Evolutionary conservation across 176 grass and related monocot species (phyloP), one percentile per base, ranked within the genome.

Genomic region (Avena sativa): DNA sequence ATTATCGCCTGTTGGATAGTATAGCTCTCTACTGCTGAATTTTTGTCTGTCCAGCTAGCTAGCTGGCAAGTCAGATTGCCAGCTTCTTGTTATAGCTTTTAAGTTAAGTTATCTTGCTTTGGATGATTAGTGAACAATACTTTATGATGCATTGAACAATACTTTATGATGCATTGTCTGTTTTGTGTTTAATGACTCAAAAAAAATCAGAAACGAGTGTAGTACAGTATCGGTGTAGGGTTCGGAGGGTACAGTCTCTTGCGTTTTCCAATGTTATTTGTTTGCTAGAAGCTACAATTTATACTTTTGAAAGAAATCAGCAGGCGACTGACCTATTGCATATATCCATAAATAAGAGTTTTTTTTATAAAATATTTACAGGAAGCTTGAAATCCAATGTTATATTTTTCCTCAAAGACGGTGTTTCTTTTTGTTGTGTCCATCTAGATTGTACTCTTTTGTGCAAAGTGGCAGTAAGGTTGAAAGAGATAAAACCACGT

Each of bases 391-490:
- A 64, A 64, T 4, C 21, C 61, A 13, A 63, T 66, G 43, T 62
- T 61, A 47, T 85, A 11, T 69, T 53, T 32, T 68, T 79, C 3
- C 32, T 43, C 5, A 40, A 98, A 93, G 89, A 79, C 85, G 80
- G 47, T 81, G 87, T 92, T 84, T 40, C 38, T 40, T 85, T 92
- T 55, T 81, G 86, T 32, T 81, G 79, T 85, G 65, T 26, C 10
- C 21, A 11, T 63, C 11, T 30, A 28, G 3, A 28, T 5, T 52
- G 13, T 3, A 52, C 50, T 52, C 6, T 52, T 52, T 40, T 4
- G 38, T 40, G 46, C 46, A 47, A 83, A 92, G 88, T 71, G 95
- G 93, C 68, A 93, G 87, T 73, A 88, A 95, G 40, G 91, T 90
- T 78, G 93, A 95, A 83, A 84, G 8, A 40, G 38, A 0, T 40